phyloP scores from a whole-genome alignment of 768 basidiomycete genomes.

The Tulasnella sp. region DNA sequence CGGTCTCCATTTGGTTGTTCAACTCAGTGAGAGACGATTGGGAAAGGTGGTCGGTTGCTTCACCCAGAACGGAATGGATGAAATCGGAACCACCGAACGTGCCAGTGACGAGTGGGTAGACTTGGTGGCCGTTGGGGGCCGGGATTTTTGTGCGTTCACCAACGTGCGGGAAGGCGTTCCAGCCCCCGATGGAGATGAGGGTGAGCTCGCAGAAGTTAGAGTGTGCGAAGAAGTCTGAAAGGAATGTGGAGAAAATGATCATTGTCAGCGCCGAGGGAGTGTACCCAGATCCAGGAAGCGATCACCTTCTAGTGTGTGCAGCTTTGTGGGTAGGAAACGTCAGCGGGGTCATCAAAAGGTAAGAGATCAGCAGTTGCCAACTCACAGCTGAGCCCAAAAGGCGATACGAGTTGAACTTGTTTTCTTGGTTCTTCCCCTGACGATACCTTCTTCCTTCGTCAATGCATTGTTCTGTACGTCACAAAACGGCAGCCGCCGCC shows the following conservation, averaged over 20 bases:
- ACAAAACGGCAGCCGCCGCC: background rate
- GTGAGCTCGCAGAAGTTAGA: constrained; percentile 68
- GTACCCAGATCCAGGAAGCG: background rate
- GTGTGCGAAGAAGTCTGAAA: constrained; percentile 23
- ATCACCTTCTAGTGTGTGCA: constrained; percentile 19
- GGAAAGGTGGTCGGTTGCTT: constrained; percentile 49
- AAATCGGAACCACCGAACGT: constrained; percentile 77
- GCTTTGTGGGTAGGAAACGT: background rate
- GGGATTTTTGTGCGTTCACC: constrained; percentile 57
- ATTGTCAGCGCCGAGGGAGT: background rate
- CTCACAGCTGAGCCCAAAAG: constrained; percentile 55
- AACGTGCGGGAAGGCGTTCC: constrained; percentile 76
- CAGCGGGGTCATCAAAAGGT: background rate
- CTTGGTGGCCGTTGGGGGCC: constrained; percentile 63
- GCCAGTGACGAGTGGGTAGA: constrained; percentile 77
- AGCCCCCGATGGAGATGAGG: constrained; percentile 64
- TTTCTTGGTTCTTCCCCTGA: constrained; percentile 47
- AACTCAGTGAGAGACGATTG: constrained; percentile 83
- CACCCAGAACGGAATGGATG: constrained; percentile 65
- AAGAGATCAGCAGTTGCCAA: background rate
- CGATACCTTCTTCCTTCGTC: constrained; percentile 60
- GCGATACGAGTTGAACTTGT: constrained; percentile 71
- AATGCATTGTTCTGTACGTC: constrained; percentile 55
- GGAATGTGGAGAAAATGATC: background rate
- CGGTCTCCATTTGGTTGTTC: constrained; percentile 65